These are phyloP conservation scores for Trichoderma orchidacearum DNA, from an alignment of 495 filamentous ascomycete species.

Conservation along the genomic window DNA sequence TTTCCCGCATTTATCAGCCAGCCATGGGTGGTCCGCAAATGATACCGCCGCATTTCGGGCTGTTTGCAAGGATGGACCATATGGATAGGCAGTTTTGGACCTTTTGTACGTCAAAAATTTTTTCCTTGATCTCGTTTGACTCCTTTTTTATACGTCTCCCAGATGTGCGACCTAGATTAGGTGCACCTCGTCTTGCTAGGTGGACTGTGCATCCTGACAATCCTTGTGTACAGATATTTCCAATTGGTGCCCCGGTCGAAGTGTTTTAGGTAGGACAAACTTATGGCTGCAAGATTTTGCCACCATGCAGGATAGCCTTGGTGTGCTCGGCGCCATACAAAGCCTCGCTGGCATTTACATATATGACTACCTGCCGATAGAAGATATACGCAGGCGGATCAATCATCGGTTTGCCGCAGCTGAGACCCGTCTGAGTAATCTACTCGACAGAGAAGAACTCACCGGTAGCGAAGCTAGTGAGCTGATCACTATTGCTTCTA, in stretches of 20 bases:
- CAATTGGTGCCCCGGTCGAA: constrained; percentile 1
- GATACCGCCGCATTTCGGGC: background rate
- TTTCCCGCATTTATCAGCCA: no score
- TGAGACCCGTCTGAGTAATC: background rate
- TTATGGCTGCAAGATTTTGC: background rate
- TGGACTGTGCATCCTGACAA: background rate
- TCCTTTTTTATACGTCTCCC: no score
- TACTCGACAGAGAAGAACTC: background rate
- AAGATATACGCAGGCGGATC: background rate
- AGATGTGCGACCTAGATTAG: no score
- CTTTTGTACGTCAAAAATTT: background rate
- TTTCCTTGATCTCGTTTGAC: no score
- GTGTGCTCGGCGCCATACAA: background rate
- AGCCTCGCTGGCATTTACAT: background rate
- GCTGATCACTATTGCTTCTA: background rate
- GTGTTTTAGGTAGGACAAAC: background rate
- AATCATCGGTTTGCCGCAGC: background rate
- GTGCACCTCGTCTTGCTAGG: no score
- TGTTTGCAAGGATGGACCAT: background rate
- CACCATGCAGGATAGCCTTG: background rate
- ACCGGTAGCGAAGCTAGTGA: background rate
- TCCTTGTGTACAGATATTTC: background rate
- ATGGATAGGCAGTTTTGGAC: background rate
- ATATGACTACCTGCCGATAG: background rate
- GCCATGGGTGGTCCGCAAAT: background rate